Conservation (phyloP, 2,329 filamentous ascomycete species). For the Aureobasidium sp. region DNA sequence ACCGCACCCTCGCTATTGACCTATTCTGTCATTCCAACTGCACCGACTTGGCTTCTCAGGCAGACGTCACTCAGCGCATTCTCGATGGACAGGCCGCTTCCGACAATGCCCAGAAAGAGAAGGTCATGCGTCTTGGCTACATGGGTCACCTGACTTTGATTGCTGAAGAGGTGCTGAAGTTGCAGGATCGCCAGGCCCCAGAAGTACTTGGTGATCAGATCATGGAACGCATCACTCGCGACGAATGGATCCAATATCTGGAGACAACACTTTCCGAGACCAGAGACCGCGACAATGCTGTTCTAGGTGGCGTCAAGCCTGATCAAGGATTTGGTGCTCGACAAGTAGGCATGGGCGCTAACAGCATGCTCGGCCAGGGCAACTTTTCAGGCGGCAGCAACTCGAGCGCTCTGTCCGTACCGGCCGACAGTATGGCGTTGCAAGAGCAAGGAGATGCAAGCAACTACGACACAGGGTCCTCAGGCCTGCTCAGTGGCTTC, state of each 20-base stretch:
- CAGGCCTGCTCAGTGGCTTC: conserved; percentile 61
- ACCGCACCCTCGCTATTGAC: conserved; percentile 79
- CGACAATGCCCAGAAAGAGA: conserved; percentile 74
- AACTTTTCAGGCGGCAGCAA: conserved; percentile 38
- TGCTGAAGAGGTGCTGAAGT: conserved; percentile 96
- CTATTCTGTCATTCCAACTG: conserved; percentile 49
- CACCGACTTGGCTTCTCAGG: conserved; percentile 48
- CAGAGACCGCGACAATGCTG: conserved; percentile 93
- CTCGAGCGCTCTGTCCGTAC: conserved; percentile 52
- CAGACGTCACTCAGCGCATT: conserved; percentile 82
- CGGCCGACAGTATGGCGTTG: conserved; percentile 25
- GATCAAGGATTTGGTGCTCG: conserved; percentile 80
- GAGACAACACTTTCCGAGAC: conserved; percentile 90
- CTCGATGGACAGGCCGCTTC: conserved; percentile 82
- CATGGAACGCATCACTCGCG: conserved; percentile 78
- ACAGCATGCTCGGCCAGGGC: conserved; percentile 34
- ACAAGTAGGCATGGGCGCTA: conserved; percentile 20
- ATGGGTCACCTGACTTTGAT: conserved; percentile 98
- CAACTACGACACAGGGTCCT: conserved; percentile 23
- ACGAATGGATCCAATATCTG: conserved; percentile 89
- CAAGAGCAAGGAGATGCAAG: conserved; percentile 25
- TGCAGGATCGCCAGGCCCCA: conserved; percentile 85
- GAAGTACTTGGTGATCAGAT: conserved; percentile 78
- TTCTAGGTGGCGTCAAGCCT: conserved; percentile 86
- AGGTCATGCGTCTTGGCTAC: conserved; percentile 87